Conservation (phyloP, 441 rosid genomes). For the Jatropha multifida region DNA sequence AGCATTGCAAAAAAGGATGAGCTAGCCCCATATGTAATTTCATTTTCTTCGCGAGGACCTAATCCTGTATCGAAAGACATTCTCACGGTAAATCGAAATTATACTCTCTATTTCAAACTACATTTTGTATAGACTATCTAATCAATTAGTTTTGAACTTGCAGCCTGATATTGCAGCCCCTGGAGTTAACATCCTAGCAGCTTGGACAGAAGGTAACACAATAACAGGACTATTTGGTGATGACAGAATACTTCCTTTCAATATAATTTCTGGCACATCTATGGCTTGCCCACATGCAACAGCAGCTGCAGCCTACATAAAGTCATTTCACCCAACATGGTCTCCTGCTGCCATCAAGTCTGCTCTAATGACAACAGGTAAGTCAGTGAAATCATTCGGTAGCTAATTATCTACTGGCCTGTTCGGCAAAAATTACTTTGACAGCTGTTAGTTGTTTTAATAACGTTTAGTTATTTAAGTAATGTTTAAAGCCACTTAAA, state of each 20-base stretch:
- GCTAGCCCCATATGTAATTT: constrained; percentile 36
- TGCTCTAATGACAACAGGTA: constrained; percentile 79
- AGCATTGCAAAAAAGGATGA: constrained; percentile 23
- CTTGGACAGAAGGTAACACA: constrained; percentile 37
- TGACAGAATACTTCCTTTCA: constrained; percentile 25
- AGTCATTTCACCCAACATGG: constrained; percentile 60
- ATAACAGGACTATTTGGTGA: constrained; percentile 7
- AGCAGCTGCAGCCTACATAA: constrained; percentile 73
- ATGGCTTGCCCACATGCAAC: constrained; percentile 93
- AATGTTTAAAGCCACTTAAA: no score
- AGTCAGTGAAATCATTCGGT: neutral
- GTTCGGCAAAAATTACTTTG: no score
- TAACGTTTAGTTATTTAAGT: no score
- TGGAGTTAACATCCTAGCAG: constrained; percentile 54
- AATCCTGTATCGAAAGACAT: constrained; percentile 40
- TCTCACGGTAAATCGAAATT: constrained; percentile 35
- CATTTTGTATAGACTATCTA: neutral
- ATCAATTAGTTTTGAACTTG: neutral
- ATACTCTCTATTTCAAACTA: neutral
- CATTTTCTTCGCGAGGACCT: constrained; percentile 60
- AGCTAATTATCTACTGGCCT: no score
- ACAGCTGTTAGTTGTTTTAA: no score
- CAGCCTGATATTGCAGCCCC: constrained; percentile 60
- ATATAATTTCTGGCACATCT: constrained; percentile 67
- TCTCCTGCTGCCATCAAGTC: constrained; percentile 88